Base-by-base conservation (phyloP, 2,329 filamentous ascomycete species). In the Cordyceps cateniannulata region DNA sequence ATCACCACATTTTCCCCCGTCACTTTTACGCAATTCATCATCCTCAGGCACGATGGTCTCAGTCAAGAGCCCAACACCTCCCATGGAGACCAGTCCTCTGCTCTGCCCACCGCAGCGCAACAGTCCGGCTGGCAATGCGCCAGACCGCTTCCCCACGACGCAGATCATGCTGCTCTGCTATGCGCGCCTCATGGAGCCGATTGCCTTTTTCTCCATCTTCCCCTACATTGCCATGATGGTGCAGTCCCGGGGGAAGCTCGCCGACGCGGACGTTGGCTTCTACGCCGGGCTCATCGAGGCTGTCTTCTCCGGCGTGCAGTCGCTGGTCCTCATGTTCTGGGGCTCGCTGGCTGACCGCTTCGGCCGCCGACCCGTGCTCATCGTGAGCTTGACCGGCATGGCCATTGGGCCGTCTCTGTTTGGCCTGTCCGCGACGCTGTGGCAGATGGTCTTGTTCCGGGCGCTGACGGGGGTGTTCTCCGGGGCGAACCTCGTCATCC, bases 151-250 rank as follows among this genome's bases (percentile, higher is more conserved):
- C 16, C 42, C 54, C 5, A 57, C 27, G 2, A 16, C 69, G 16
- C 90, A 93, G 71, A 85, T 95, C 58, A 71, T 87, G 32, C 72
- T 89, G 14, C 82, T 93, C 9, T 93, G 90, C 76, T 89, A 86
- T 69, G 85, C 86, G 1, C 84, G 89, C 5, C 70, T 90, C 22
- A 78, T 90, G 48, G 90, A 93, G 68, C 89, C 90, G 0, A 81
- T 93, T 48, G 87, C 89, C 14, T 93, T 90, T 76, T 93, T 93
- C 76, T 85, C 81, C 69, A 90, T 93, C 70, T 90, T 93, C 67
- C 88, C 90, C 0, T 93, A 89, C 73, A 83, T 95, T 72, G 90
- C 86, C 67, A 77, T 87, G 69, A 93, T 93, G 90, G 85, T 90
- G 42, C 77, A 83, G 71, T 77, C 82, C 60, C 87, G 86, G 61